Conservation (phyloP, 2,329 filamentous ascomycete genomes). For the Dothideomycetidae sp. region DNA sequence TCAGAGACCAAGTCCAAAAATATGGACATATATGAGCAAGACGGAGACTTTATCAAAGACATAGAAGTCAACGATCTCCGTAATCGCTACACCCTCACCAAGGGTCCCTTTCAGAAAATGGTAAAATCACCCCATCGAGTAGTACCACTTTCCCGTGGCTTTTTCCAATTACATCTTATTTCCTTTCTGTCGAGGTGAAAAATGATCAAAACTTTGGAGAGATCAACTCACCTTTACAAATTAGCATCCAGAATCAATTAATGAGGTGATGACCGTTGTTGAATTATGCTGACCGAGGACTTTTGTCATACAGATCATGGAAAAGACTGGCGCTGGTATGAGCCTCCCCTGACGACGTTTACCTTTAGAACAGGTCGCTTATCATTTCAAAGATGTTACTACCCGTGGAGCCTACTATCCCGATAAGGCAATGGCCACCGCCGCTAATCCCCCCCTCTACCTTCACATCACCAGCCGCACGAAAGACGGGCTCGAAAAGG, state of each 20-base stretch:
- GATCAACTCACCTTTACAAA: conserved; percentile 33
- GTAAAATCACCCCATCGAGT: conserved; percentile 63
- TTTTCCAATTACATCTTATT: not conserved
- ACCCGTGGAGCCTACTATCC: conserved; percentile 93
- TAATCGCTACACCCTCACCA: conserved; percentile 93
- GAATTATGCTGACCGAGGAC: conserved; percentile 82
- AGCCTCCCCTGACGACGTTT: conserved; percentile 36
- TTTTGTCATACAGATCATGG: conserved; percentile 95
- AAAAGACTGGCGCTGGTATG: conserved; percentile 99
- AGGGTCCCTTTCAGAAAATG: conserved; percentile 96
- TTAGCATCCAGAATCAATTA: conserved; percentile 25
- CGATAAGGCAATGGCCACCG: conserved; percentile 93
- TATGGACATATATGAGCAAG: conserved; percentile 81
- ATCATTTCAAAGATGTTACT: conserved; percentile 81
- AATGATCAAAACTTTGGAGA: conserved; percentile 20
- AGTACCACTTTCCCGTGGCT: not conserved
- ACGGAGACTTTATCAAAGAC: conserved; percentile 96
- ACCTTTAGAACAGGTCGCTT: conserved; percentile 40
- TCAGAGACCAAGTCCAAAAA: conserved; percentile 26
- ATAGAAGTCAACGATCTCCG: conserved; percentile 97
- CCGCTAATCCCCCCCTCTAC: conserved; percentile 80
- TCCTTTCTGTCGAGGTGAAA: conserved; percentile 3
- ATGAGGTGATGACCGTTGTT: conserved; percentile 50
- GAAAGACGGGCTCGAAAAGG: conserved; percentile 82
- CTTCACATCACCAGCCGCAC: conserved; percentile 88